These are phyloP conservation scores for Xylaria nigripes DNA, from an alignment of 495 filamentous ascomycete species.

Conservation along the genomic window DNA sequence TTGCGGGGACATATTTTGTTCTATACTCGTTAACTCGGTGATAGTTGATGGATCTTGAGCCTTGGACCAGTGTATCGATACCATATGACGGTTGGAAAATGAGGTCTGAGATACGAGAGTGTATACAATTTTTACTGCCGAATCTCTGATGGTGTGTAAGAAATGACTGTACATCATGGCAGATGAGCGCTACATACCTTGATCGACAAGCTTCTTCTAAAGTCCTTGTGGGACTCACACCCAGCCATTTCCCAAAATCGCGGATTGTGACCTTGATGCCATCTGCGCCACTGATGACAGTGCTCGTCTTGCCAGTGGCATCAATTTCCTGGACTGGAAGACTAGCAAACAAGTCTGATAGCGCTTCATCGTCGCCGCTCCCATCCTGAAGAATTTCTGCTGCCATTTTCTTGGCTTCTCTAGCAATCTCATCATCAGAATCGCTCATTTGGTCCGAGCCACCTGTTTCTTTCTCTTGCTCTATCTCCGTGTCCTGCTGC, in stretches of 20 bases:
- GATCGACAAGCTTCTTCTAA: constrained; percentile 83
- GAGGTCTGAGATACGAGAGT: constrained; percentile 59
- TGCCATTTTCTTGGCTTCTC: constrained; percentile 44
- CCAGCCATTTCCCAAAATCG: constrained; percentile 76
- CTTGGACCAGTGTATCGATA: constrained; percentile 76
- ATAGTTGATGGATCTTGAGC: constrained; percentile 50
- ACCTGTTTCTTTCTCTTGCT: constrained; percentile 14
- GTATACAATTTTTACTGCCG: constrained; percentile 54
- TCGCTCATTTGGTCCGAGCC: constrained; percentile 17
- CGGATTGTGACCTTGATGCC: constrained; percentile 52
- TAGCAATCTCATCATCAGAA: constrained; percentile 37
- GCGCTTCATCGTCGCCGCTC: constrained; percentile 45
- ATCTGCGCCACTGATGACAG: constrained; percentile 41
- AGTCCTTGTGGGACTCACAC: constrained; percentile 59
- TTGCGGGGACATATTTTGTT: constrained; percentile 34
- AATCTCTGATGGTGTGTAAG: constrained; percentile 46
- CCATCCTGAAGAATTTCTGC: constrained; percentile 42
- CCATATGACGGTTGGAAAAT: constrained; percentile 64
- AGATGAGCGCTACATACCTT: constrained; percentile 42
- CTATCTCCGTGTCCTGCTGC: constrained; percentile 14
- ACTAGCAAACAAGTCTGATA: constrained; percentile 55
- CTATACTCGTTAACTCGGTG: constrained; percentile 33
- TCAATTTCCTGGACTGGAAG: constrained; percentile 59
- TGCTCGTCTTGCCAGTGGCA: constrained; percentile 44
- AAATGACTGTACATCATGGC: background rate